Evolutionary conservation across 2,329 filamentous ascomycete species (phyloP).

Genomic region (Albifimbria verrucaria): DNA sequence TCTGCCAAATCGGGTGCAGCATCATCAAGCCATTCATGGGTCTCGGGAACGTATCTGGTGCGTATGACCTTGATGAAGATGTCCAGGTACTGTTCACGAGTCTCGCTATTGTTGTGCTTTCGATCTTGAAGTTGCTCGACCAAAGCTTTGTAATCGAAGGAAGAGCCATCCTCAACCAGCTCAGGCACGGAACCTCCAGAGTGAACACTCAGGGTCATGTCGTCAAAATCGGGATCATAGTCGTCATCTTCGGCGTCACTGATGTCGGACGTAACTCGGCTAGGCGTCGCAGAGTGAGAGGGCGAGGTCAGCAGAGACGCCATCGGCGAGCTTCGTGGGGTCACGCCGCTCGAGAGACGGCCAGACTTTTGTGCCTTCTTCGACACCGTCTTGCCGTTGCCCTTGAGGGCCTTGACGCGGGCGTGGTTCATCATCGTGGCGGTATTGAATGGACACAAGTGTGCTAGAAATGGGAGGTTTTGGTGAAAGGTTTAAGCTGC

Average conservation of each 20-base stretch:
- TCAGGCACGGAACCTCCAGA: slow-evolving; percentile 42
- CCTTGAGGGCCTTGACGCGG: slow-evolving; percentile 64
- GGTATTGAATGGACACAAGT: too few relatives aligned
- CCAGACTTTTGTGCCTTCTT: slow-evolving; percentile 61
- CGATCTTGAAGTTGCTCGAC: slow-evolving; percentile 69
- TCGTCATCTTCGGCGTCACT: slow-evolving; percentile 53
- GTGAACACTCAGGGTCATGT: slow-evolving; percentile 40
- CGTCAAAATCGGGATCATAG: slow-evolving; percentile 33
- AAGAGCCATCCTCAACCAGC: slow-evolving; percentile 61
- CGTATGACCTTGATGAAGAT: slow-evolving; percentile 52
- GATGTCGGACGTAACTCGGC: slow-evolving; percentile 60
- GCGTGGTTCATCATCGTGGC: slow-evolving; percentile 54
- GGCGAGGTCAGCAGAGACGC: slow-evolving; percentile 57
- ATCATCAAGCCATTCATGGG: slow-evolving; percentile 2
- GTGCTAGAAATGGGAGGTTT: too few relatives aligned
- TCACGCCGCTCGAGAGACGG: slow-evolving; percentile 55
- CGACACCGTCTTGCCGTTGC: slow-evolving; percentile 70
- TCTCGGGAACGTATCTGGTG: slow-evolving; percentile 23
- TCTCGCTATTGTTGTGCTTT: slow-evolving; percentile 72
- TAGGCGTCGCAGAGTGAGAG: slow-evolving; percentile 55
- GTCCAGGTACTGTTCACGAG: slow-evolving; percentile 52
- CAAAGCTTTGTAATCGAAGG: slow-evolving; percentile 59
- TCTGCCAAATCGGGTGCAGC: slow-evolving; percentile 53
- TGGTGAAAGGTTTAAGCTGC: neutral
- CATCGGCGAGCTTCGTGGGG: slow-evolving; percentile 55